Evolutionary conservation across 306 rosid species (phyloP).

Genomic region (Trifolium pratense): DNA sequence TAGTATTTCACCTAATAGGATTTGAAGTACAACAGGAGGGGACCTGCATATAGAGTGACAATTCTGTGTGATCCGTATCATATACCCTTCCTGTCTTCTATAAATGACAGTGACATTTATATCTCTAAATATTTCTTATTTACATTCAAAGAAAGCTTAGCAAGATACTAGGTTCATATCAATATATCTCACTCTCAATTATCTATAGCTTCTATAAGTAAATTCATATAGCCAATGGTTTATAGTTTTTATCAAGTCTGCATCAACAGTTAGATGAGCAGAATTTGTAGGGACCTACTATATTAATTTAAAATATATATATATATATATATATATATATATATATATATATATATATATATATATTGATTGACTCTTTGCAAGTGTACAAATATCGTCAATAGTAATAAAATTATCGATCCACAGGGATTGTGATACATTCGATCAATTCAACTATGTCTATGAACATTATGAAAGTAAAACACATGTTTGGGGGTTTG

Average conservation of each 20-base stretch:
- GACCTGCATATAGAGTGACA: background rate
- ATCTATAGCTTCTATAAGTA: conserved; percentile 26
- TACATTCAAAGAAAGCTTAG: conserved; percentile 41
- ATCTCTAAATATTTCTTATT: conserved; percentile 39
- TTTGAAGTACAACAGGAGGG: conserved; percentile 23
- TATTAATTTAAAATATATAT: background rate
- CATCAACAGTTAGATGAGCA: conserved; percentile 7
- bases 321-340: too few species aligned
- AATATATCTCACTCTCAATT: conserved; percentile 28
- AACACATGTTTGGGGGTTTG: too few species aligned
- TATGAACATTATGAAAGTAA: too few species aligned
- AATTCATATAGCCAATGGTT: conserved; percentile 3
- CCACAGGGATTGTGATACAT: too few species aligned
- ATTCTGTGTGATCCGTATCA: conserved; percentile 24
- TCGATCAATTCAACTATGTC: too few species aligned
- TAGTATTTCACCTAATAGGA: conserved; percentile 14
- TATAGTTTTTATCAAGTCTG: conserved; percentile 1
- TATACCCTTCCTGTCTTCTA: conserved; percentile 7
- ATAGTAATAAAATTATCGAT: too few species aligned
- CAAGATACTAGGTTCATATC: conserved; percentile 29
- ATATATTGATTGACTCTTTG: too few species aligned
- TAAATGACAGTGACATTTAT: conserved; percentile 43
- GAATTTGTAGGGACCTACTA: background rate
- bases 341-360: too few species aligned
- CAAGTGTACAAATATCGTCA: too few species aligned